A percentile compares a stretch with the other conserved stretches of the same genome.
Evolutionary conservation across 2,329 filamentous ascomycete genomes (phyloP).

Genomic region (Curvularia sp.): DNA sequence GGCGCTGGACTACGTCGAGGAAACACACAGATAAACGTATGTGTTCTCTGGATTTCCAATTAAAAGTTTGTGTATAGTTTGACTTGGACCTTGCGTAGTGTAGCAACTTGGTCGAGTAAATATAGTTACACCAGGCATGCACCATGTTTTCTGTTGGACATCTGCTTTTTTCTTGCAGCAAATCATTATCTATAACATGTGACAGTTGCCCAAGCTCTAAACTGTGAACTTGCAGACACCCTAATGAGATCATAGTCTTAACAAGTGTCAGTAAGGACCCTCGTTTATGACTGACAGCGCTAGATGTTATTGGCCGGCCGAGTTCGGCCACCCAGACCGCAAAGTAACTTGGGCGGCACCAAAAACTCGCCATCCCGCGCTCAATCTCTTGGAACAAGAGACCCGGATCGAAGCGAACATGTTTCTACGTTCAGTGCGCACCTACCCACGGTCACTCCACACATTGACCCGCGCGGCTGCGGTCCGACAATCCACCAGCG

Average conservation of each 20-base stretch:
- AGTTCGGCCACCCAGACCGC: slow-evolving; percentile 28
- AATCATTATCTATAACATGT: background rate
- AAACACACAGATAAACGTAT: background rate
- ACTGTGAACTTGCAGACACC: background rate
- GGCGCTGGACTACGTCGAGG: background rate
- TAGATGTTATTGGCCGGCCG: slow-evolving; percentile 29
- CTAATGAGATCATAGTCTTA: background rate
- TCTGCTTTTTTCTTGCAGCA: too few species aligned
- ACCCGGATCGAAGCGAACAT: slow-evolving; percentile 22
- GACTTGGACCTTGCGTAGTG: background rate
- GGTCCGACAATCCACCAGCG: slow-evolving; percentile 29
- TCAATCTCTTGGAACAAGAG: slow-evolving; percentile 11
- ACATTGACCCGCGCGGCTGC: slow-evolving; percentile 27
- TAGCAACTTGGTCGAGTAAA: background rate
- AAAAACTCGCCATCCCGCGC: slow-evolving; percentile 19
- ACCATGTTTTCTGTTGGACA: too few species aligned
- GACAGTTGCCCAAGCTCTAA: background rate
- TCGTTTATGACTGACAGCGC: slow-evolving; percentile 21
- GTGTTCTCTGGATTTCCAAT: background rate
- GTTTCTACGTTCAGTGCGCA: slow-evolving; percentile 27
- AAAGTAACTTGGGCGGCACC: slow-evolving; percentile 18
- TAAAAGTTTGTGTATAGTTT: background rate
- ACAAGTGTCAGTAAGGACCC: background rate
- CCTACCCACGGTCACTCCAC: slow-evolving; percentile 25
- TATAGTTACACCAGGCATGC: background rate